A percentile compares a stretch with the other conserved stretches of the same genome.
Evolutionary conservation across 495 filamentous ascomycete genomes (phyloP).

Genomic region (Aspergillus leporis): DNA sequence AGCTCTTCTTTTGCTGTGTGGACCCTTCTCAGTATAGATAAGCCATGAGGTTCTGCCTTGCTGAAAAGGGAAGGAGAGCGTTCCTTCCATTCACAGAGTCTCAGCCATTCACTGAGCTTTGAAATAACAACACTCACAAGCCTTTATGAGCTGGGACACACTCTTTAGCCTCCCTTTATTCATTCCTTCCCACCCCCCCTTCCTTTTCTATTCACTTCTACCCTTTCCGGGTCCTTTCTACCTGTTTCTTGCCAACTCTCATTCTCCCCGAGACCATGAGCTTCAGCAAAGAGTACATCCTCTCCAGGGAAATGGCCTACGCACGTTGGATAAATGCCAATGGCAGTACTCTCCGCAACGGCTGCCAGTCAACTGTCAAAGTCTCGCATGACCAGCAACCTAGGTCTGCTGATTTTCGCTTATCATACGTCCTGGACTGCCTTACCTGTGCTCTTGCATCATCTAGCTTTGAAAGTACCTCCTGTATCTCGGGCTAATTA

Average conservation of each 20-base stretch:
- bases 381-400: constrained; percentile 26
- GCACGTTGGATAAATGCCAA: constrained; percentile 18
- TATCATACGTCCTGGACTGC: constrained; percentile 5
- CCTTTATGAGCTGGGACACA: neutral
- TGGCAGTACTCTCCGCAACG: constrained; percentile 11
- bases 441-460: neutral
- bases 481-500: constrained; percentile 18
- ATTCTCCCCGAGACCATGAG: constrained; percentile 4
- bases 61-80: constrained; percentile 6
- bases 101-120: neutral
- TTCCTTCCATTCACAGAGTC: neutral
- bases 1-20: constrained; percentile 2
- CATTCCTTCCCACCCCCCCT: neutral
- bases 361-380: constrained; percentile 25
- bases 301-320: constrained; percentile 20
- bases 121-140: neutral
- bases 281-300: constrained; percentile 16
- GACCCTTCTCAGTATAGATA: neutral
- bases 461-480: neutral
- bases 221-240: neutral
- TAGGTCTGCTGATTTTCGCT: constrained; percentile 22
- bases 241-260: neutral
- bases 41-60: neutral
- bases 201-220: neutral
- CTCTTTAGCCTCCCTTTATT: neutral